phyloP scores from a whole-genome alignment of 768 basidiomycete genomes.

The Leucocoprinus birnbaumii region DNA sequence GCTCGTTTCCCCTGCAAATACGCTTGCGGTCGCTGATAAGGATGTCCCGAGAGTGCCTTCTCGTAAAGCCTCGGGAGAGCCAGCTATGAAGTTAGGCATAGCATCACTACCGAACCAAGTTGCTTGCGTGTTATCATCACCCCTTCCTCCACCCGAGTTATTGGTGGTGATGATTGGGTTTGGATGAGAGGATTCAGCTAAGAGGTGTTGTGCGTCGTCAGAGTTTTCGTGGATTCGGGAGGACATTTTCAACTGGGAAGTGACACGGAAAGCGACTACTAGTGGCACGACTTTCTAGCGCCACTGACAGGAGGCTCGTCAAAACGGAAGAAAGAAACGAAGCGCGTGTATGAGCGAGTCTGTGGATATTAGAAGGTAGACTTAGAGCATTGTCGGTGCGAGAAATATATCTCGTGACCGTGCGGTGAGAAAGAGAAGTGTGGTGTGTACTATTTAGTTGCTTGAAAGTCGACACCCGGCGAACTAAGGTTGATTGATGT shows the following conservation, averaged over 20 bases:
- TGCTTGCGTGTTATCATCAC: not conserved
- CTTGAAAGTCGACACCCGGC: no score
- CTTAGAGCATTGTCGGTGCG: no score
- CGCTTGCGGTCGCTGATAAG: not conserved
- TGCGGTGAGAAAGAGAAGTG: not conserved
- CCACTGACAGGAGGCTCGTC: no score
- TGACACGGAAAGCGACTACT: no score
- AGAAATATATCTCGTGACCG: not conserved
- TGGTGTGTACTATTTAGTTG: not conserved
- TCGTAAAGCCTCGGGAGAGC: constrained; percentile 4
- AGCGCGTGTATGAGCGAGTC: no score
- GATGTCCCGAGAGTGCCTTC: not conserved
- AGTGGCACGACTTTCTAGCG: no score
- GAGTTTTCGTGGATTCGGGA: constrained; percentile 5
- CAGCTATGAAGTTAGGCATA: not conserved
- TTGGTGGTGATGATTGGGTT: not conserved
- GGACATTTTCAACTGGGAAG: not conserved
- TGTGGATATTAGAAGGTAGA: no score
- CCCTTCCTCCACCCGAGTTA: not conserved
- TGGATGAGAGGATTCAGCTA: not conserved
- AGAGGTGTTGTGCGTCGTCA: not conserved
- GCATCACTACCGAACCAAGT: not conserved
- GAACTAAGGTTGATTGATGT: no score
- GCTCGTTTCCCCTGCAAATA: not conserved
- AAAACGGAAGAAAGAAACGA: no score